Base-by-base conservation (phyloP, 176 grass and related monocot species). In the Luzula sylvatica region DNA sequence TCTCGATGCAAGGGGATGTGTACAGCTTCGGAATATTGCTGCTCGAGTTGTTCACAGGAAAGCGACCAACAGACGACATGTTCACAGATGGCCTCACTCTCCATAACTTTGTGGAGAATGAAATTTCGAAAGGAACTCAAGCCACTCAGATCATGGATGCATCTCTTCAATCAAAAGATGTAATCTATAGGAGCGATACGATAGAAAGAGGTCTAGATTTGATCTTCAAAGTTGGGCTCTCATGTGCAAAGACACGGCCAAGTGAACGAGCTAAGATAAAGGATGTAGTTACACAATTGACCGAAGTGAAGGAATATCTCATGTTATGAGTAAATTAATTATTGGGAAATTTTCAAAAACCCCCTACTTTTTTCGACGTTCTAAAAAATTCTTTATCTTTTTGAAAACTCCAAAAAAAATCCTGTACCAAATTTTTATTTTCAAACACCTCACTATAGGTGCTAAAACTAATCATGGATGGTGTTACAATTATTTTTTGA, bases 261-360 rank as follows among this genome's bases (percentile, higher is more conserved):
- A 74, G 61, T 66, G 65, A 85, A 74, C 58, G 65, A n/a, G 57
- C 71, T 27, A 52, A 32, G 23, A 79, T 79, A 43, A 56, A 46
- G 4, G 75, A 85, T 20, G 75, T 67, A 23, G 65, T 66, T 17
- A 46, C 2, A 11, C 70, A 75, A 55, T 39, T 75, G 20, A 46
- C 4, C 27, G 32, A 61, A 40, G 69, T 71, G 5, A 69, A 44
- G 67, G 62, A 83, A 65, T 18, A 17, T 38, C 7, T 62, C n/a
- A 35, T 62, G 9, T 35, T 35, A 35, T 35, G 30, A 35, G 30
- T 35, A 35, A 35, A 35, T n/a, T n/a, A n/a, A n/a, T n/a, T n/a
- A n/a, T n/a, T n/a, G n/a, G n/a, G n/a, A n/a, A n/a, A n/a, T n/a
- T n/a, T n/a, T n/a, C n/a, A n/a, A n/a, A n/a, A n/a, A n/a, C n/a